These are phyloP conservation scores for Berberis thunbergii DNA, from an alignment of 164 flowering plant species.

Conservation along the genomic window DNA sequence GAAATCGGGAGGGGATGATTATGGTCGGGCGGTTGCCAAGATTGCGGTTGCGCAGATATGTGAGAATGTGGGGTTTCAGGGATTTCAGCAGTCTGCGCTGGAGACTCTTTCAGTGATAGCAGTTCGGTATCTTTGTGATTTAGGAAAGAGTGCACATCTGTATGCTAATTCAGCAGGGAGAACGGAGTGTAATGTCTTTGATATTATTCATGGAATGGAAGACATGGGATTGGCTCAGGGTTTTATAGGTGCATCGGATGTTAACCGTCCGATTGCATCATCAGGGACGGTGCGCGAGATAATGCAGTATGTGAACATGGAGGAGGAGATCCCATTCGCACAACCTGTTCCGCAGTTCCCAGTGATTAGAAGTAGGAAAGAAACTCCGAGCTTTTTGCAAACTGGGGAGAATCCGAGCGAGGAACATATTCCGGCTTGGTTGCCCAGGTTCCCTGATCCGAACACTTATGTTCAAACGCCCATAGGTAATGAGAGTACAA, in stretches of 20 bases:
- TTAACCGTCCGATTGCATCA: constrained; percentile 31
- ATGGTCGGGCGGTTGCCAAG: constrained; percentile 46
- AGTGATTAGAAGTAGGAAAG: not conserved
- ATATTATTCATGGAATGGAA: constrained; percentile 66
- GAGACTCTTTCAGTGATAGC: constrained; percentile 53
- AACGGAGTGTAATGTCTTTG: constrained; percentile 55
- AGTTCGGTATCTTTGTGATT: constrained; percentile 35
- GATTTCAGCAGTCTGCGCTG: constrained; percentile 64
- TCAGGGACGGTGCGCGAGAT: constrained; percentile 52
- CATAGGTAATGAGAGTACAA: no score
- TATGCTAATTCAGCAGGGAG: constrained; percentile 59
- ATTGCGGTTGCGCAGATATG: constrained; percentile 74
- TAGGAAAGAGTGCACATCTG: constrained; percentile 46
- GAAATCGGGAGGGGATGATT: constrained; percentile 29
- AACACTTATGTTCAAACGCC: not conserved
- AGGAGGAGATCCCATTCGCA: constrained; percentile 57
- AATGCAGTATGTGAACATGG: constrained; percentile 26
- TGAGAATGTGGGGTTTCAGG: constrained; percentile 59
- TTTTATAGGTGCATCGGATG: constrained; percentile 61
- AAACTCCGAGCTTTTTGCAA: not conserved
- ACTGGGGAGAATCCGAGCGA: not conserved
- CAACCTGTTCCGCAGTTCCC: constrained; percentile 23
- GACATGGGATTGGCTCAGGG: constrained; percentile 50
- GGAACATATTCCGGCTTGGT: constrained; percentile 27
- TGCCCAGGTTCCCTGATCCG: constrained; percentile 24